Evolutionary conservation across 2,329 filamentous ascomycete genomes (phyloP).

Genomic region (Bipolaris sorokiniana): DNA sequence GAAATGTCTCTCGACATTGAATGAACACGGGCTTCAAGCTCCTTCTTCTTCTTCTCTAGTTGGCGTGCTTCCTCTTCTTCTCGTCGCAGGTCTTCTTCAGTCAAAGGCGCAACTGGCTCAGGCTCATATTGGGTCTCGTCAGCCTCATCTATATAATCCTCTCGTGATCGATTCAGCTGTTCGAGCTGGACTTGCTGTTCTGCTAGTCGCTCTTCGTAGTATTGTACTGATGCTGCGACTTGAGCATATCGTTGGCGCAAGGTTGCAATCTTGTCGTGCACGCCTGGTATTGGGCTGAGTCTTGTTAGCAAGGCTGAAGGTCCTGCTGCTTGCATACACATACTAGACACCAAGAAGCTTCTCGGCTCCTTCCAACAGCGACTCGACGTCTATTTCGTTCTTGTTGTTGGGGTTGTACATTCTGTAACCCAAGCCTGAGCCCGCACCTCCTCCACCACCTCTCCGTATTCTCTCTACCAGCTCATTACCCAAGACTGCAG

Average conservation of each 20-base stretch:
- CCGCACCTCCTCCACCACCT: constrained; percentile 62
- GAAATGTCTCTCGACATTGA: constrained; percentile 73
- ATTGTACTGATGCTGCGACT: constrained; percentile 73
- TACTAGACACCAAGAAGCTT: constrained; percentile 88
- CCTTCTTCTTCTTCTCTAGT: constrained; percentile 67
- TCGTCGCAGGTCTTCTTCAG: constrained; percentile 69
- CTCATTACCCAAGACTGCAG: constrained; percentile 84
- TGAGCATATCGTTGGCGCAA: constrained; percentile 75
- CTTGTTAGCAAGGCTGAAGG: constrained; percentile 10
- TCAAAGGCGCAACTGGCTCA: constrained; percentile 57
- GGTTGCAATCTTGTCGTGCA: constrained; percentile 73
- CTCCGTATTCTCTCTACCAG: constrained; percentile 80
- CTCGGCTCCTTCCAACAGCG: constrained; percentile 84
- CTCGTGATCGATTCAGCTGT: constrained; percentile 68
- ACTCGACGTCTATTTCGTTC: constrained; percentile 83
- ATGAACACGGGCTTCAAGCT: constrained; percentile 67
- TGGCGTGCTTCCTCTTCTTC: constrained; percentile 73
- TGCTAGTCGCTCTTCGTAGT: constrained; percentile 80
- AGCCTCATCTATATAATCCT: constrained; percentile 64
- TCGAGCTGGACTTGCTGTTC: constrained; percentile 77
- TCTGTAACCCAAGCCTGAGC: constrained; percentile 54
- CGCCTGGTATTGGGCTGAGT: constrained; percentile 72
- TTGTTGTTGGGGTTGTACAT: constrained; percentile 55
- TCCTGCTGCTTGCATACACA: constrained; percentile 30
- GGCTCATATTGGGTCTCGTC: constrained; percentile 52